Conservation (phyloP, 768 basidiomycete genomes). For the Suillus occidentalis region DNA sequence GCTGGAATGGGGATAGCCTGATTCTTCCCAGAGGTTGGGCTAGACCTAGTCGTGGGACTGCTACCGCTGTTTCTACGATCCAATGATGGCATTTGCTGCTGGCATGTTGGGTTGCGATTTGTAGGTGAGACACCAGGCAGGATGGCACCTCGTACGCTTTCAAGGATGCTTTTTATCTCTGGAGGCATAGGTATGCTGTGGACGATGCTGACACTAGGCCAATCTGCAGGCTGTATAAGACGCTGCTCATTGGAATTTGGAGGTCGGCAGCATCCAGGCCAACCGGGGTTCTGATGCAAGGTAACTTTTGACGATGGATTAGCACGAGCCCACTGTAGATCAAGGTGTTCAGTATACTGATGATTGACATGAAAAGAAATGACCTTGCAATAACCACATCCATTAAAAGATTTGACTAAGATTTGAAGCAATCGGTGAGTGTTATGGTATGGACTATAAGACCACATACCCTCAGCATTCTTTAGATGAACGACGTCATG, state of each 20-base stretch:
- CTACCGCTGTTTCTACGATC: slow-evolving; percentile 50
- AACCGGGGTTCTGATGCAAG: slow-evolving; percentile 70
- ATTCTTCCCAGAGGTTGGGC: slow-evolving; percentile 42
- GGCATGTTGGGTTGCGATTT: slow-evolving; percentile 35
- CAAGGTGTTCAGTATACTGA: slow-evolving; percentile 26
- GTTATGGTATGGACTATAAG: neutral
- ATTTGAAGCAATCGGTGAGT: slow-evolving; percentile 20
- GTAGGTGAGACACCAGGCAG: slow-evolving; percentile 29
- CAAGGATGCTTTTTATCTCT: slow-evolving; percentile 68
- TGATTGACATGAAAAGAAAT: slow-evolving; percentile 18
- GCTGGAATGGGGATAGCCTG: slow-evolving; percentile 34
- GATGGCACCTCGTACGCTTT: slow-evolving; percentile 45
- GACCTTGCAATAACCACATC: slow-evolving; percentile 91
- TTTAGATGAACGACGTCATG: slow-evolving; percentile 77
- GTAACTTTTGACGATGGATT: slow-evolving; percentile 54
- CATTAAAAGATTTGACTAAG: slow-evolving; percentile 77
- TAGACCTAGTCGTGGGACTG: slow-evolving; percentile 23
- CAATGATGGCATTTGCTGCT: slow-evolving; percentile 29
- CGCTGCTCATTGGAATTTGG: slow-evolving; percentile 60
- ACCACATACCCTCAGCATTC: slow-evolving; percentile 78
- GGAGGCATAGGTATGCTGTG: slow-evolving; percentile 73
- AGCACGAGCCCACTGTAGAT: slow-evolving; percentile 66
- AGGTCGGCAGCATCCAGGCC: slow-evolving; percentile 89
- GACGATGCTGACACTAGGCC: slow-evolving; percentile 76
- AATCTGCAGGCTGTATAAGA: slow-evolving; percentile 70